These are phyloP conservation scores for Fusarium camptoceras DNA, from an alignment of 2,329 filamentous ascomycete species.

Conservation along the genomic window DNA sequence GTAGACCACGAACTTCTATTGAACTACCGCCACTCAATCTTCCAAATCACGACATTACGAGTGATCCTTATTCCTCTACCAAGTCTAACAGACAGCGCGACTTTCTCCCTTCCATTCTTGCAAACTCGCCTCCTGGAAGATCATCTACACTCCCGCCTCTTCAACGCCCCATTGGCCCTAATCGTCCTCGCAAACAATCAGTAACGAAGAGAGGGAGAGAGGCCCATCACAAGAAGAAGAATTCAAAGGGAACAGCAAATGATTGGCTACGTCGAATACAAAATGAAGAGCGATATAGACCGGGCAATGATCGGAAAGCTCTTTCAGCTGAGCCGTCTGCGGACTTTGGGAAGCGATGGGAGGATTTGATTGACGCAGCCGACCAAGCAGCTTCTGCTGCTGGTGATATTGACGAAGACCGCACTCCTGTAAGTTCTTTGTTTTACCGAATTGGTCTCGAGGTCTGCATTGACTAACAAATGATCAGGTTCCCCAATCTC, in stretches of 20 bases:
- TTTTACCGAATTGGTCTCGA: neutral
- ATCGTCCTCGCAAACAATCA: constrained; percentile 85
- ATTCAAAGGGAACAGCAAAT: constrained; percentile 76
- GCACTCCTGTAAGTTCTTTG: constrained; percentile 75
- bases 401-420: constrained; percentile 89
- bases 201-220: constrained; percentile 82
- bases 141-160: constrained; percentile 90
- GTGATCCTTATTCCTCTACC: constrained; percentile 76
- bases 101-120: constrained; percentile 83
- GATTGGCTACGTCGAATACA: constrained; percentile 71
- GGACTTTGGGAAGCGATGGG: constrained; percentile 91
- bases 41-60: constrained; percentile 71
- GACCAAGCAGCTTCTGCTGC: constrained; percentile 80
- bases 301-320: constrained; percentile 80
- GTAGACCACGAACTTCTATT: constrained; percentile 74
- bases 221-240: constrained; percentile 82
- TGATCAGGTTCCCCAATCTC: constrained; percentile 71
- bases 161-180: constrained; percentile 77
- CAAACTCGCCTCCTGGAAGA: constrained; percentile 84
- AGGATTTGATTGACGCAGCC: constrained; percentile 94
- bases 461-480: constrained; percentile 40
- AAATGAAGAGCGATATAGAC: constrained; percentile 73
- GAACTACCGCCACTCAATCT: constrained; percentile 78
- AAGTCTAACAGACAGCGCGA: constrained; percentile 74
- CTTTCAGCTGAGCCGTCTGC: constrained; percentile 86